Evolutionary conservation across 2,329 filamentous ascomycete species (phyloP).

Genomic region (Arthrobotrys pseudoclavata): DNA sequence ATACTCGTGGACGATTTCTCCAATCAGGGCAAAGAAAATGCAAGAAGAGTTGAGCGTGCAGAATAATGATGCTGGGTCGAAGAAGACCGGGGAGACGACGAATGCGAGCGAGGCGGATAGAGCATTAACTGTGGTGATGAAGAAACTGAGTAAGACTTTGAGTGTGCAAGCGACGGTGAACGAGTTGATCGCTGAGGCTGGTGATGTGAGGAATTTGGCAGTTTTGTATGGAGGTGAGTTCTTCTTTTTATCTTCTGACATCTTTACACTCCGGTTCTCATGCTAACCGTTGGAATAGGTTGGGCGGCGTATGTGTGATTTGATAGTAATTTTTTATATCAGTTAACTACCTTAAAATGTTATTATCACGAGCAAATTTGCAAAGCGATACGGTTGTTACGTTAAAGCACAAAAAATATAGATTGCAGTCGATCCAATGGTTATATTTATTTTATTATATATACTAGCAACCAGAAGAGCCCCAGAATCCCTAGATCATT

Average conservation of each 20-base stretch:
- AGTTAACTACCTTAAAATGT: not conserved
- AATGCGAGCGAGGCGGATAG: constrained; percentile 81
- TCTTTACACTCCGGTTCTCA: not conserved
- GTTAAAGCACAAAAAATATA: not conserved
- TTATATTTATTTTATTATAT: constrained; percentile 24
- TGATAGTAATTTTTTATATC: not conserved
- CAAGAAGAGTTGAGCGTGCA: constrained; percentile 69
- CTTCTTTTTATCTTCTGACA: too few species aligned
- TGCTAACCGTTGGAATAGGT: constrained; percentile 64
- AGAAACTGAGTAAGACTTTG: constrained; percentile 93
- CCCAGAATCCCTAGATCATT: not conserved
- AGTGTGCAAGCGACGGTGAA: constrained; percentile 97
- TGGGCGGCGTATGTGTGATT: constrained; percentile 68
- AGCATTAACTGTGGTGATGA: constrained; percentile 90
- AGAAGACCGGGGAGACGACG: constrained; percentile 66
- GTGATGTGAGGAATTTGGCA: constrained; percentile 90
- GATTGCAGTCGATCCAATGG: not conserved
- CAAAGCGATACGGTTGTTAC: not conserved
- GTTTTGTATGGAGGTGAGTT: constrained; percentile 83
- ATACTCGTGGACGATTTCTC: constrained; percentile 80
- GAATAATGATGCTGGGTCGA: constrained; percentile 62
- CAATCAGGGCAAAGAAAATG: constrained; percentile 76
- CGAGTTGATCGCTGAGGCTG: constrained; percentile 94
- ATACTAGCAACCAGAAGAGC: not conserved
- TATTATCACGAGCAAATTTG: too few species aligned